These are phyloP conservation scores for Miamiensis avidus DNA, from an alignment of 169 alveolate genomes.

Conservation along the genomic window DNA sequence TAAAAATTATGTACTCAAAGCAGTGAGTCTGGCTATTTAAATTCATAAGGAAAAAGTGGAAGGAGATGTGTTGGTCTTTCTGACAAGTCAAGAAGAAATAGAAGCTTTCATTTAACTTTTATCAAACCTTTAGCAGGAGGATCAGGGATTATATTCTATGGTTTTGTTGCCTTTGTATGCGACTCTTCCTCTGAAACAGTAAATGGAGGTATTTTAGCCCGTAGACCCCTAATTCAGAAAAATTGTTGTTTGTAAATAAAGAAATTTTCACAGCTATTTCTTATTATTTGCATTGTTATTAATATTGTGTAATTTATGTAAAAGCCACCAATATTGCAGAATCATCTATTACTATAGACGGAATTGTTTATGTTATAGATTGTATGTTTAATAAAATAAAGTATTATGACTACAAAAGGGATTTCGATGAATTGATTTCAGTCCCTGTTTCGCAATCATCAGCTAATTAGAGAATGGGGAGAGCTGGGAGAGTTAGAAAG, in stretches of 20 bases:
- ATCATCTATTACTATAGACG: slow-evolving; percentile 98
- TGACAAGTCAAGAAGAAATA: slow-evolving; percentile 43
- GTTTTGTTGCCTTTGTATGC: slow-evolving; percentile 40
- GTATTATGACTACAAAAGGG: slow-evolving; percentile 96
- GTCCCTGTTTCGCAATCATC: slow-evolving; percentile 98
- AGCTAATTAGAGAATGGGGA: slow-evolving; percentile 99
- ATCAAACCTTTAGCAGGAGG: neutral
- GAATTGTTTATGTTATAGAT: slow-evolving; percentile 98
- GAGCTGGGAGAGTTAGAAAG: slow-evolving; percentile 99
- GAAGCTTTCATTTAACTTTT: slow-evolving; percentile 33
- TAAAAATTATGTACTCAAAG: slow-evolving; percentile 34
- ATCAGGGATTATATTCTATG: slow-evolving; percentile 2
- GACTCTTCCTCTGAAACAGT: slow-evolving; percentile 23
- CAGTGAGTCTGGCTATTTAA: slow-evolving; percentile 16
- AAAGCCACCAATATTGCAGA: slow-evolving; percentile 98
- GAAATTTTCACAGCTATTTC: neutral
- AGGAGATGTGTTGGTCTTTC: slow-evolving; percentile 43
- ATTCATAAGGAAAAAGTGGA: slow-evolving; percentile 26
- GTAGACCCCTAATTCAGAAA: slow-evolving; percentile 16
- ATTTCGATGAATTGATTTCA: slow-evolving; percentile 95
- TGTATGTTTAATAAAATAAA: slow-evolving; percentile 98
- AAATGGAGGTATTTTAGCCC: slow-evolving; percentile 37
- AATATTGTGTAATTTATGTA: slow-evolving; percentile 59
- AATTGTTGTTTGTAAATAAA: slow-evolving; percentile 9
- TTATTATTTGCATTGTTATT: too few relatives aligned